These are phyloP conservation scores for Solanum hybrid DNA, from an alignment of 305 asterid species.

Conservation along the genomic window DNA sequence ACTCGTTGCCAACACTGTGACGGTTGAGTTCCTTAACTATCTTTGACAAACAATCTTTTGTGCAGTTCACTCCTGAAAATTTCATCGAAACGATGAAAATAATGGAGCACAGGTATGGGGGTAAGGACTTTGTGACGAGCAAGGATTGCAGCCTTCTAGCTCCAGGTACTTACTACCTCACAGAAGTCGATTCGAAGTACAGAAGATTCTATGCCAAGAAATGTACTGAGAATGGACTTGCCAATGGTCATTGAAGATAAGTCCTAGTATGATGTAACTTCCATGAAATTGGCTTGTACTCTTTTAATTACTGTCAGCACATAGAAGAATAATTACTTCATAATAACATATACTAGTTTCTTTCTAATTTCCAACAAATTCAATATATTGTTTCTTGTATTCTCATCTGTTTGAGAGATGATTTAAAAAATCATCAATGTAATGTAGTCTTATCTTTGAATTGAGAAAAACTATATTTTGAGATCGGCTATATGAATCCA, in stretches of 20 bases:
- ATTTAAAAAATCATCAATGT: neutral
- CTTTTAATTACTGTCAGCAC: constrained; percentile 15
- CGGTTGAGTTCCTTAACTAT: neutral
- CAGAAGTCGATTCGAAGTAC: constrained; percentile 91
- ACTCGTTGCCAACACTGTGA: neutral
- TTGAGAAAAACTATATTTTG: neutral
- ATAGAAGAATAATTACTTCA: constrained; percentile 10
- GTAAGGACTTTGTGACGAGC: constrained; percentile 71
- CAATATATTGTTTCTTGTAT: neutral
- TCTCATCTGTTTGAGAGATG: neutral
- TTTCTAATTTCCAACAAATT: neutral
- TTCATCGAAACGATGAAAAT: constrained; percentile 70
- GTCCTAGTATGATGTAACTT: neutral
- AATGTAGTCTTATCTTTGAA: neutral
- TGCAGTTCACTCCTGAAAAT: constrained; percentile 78
- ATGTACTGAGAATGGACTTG: constrained; percentile 35
- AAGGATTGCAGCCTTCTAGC: constrained; percentile 84
- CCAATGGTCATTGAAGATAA: constrained; percentile 52
- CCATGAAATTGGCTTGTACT: constrained; percentile 13
- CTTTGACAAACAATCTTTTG: neutral
- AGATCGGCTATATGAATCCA: neutral
- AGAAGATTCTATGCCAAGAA: constrained; percentile 80
- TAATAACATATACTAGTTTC: neutral
- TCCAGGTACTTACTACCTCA: constrained; percentile 78
- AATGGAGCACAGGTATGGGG: constrained; percentile 98